These are phyloP conservation scores for Aspergillus fructus DNA, from an alignment of 2,329 filamentous ascomycete genomes.

Conservation along the genomic window DNA sequence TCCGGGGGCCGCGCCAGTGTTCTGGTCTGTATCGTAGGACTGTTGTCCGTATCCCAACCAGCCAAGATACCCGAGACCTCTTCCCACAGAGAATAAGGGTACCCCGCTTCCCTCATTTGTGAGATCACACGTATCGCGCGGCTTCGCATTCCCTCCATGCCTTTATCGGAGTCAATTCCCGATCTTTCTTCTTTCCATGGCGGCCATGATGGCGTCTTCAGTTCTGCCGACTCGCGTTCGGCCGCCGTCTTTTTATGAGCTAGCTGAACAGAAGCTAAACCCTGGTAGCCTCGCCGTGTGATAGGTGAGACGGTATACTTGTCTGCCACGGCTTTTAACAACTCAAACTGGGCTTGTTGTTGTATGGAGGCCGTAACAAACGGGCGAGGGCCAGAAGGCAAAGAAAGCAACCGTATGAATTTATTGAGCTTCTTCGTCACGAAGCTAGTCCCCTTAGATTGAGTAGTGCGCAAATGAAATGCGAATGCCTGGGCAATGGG, in stretches of 20 bases:
- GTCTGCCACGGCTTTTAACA: conserved; percentile 58
- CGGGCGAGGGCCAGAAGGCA: conserved; percentile 50
- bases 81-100: conserved; percentile 53
- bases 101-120: conserved; percentile 61
- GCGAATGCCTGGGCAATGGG: conserved; percentile 43
- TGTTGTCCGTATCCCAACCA: conserved; percentile 63
- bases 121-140: conserved; percentile 56
- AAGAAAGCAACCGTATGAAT: conserved; percentile 49
- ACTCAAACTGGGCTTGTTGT: conserved; percentile 57
- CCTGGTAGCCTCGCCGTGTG: conserved; percentile 58
- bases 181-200: conserved; percentile 64
- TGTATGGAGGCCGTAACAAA: conserved; percentile 51
- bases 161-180: conserved; percentile 60
- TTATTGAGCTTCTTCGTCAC: conserved; percentile 50
- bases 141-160: conserved; percentile 56
- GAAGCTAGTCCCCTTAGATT: conserved; percentile 13
- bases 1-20: conserved; percentile 39
- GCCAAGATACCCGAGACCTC: conserved; percentile 53
- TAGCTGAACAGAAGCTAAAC: conserved; percentile 56
- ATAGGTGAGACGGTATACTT: conserved; percentile 55
- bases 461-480: conserved; percentile 28
- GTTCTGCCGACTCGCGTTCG: conserved; percentile 58
- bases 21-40: conserved; percentile 63
- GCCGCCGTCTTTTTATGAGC: conserved; percentile 55
- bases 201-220: conserved; percentile 63